phyloP scores from a whole-genome alignment of 2,329 filamentous ascomycete genomes.

The Tolypocladium album region DNA sequence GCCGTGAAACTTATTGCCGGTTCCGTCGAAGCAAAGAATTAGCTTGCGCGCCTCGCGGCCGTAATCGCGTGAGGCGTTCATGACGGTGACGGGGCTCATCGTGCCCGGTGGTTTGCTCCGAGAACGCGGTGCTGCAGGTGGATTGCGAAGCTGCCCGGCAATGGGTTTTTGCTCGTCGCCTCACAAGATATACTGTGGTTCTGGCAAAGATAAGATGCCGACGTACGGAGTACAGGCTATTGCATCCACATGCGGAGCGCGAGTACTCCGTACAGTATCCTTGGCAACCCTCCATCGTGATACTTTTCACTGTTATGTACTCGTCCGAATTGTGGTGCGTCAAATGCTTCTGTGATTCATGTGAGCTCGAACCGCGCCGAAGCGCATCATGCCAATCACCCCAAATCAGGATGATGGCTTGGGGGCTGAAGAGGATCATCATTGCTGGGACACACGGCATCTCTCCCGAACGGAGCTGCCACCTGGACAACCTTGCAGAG shows the following conservation, averaged over 20 bases:
- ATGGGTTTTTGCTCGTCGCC: not conserved
- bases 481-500: not conserved
- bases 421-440: not conserved
- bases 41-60: slow-evolving; percentile 30
- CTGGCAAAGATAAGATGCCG: not conserved
- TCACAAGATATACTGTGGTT: not conserved
- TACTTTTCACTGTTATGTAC: not conserved
- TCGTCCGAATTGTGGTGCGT: not conserved
- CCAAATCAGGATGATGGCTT: slow-evolving; percentile 1
- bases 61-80: slow-evolving; percentile 3
- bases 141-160: slow-evolving; percentile 5
- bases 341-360: not conserved
- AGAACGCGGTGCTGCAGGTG: slow-evolving; percentile 3
- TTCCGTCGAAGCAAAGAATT: slow-evolving; percentile 53
- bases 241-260: not conserved
- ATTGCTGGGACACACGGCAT: not conserved
- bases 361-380: not conserved
- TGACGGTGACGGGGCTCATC: slow-evolving; percentile 4
- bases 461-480: not conserved
- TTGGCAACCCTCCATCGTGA: not conserved
- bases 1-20: slow-evolving; percentile 52
- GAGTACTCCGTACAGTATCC: no score
- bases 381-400: not conserved
- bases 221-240: not conserved
- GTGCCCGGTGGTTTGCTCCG: not conserved